Base-by-base conservation (phyloP, 148 eudicot genomes). In the Vaccinium darrowii region DNA sequence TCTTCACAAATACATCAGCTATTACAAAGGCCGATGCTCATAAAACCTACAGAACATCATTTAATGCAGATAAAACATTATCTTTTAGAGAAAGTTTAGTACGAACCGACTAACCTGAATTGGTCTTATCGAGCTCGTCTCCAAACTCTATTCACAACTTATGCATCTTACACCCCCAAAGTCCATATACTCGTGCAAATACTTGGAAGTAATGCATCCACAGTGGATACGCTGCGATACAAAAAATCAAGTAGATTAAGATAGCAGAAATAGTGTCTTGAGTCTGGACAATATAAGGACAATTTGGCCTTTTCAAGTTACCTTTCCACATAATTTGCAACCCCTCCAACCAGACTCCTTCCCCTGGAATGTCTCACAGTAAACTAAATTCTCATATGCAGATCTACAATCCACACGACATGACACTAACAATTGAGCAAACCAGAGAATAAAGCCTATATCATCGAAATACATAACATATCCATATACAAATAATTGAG, bases 281-380 rank as follows among this genome's bases (percentile, higher is more conserved):
- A 33, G 36, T 33, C 50, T 73, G 23, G 54, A 76, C 27, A 76
- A 80, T 19, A 51, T 51, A 33, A 82, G 47, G 72, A 67, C 57
- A 63, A 62, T 19, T 52, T 81, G 36, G 21, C 65, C 52, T 39
- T 52, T 36, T 43, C 47, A 77, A 21, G 79, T 33, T 85, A 90
- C 99, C 98, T 96, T 96, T 88, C 92, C 89, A 90, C 99, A 96
- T 86, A 92, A 84, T 80, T 90, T 92, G 89, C 99, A 96, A 80
- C 92, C 95, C 88, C 99, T 93, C 99, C 99, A 96, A 78, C 99
- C 99, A 87, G 93, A 89, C 87, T 96, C 95, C 63, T 94, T 94
- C 23, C 71, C 80, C 84, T 96, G 99, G 85, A 90, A 96, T 43
- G 92, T 92, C 72, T 96, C 94, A 86, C 99, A 96, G 90, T 89